phyloP scores from a whole-genome alignment of 1,139 yeast species.

The Candida dubliniensis region DNA sequence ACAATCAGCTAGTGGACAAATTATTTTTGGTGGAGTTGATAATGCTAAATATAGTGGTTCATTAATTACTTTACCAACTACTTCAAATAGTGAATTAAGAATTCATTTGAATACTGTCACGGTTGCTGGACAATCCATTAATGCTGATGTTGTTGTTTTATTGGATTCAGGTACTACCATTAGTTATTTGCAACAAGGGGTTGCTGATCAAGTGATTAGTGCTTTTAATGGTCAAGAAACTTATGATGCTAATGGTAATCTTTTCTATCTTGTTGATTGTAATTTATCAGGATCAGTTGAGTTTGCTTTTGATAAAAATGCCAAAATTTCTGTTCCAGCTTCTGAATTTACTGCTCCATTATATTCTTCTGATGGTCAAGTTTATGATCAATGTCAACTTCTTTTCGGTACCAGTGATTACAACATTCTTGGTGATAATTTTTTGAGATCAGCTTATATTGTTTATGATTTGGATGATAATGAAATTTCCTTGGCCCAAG shows the following conservation, averaged over 20 bases:
- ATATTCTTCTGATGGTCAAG: conserved; percentile 8
- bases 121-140: neutral
- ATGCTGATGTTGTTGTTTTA: conserved; percentile 1
- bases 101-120: conserved; percentile 2
- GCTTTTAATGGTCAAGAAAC: conserved; percentile 17
- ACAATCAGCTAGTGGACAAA: conserved; percentile 22
- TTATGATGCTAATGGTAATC: neutral
- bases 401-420: conserved; percentile 1
- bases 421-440: conserved; percentile 57
- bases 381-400: neutral
- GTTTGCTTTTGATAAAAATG: conserved; percentile 7
- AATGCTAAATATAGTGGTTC: conserved; percentile 25
- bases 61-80: conserved; percentile 14
- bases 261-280: conserved; percentile 4
- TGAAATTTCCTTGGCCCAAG: conserved; percentile 64
- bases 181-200: conserved; percentile 21
- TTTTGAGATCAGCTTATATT: conserved; percentile 65
- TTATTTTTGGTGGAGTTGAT: conserved; percentile 33
- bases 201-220: conserved; percentile 21
- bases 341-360: conserved; percentile 16
- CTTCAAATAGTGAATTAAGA: neutral
- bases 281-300: conserved; percentile 8
- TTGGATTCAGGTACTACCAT: conserved; percentile 33
- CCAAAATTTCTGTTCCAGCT: conserved; percentile 8
- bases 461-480: conserved; percentile 67